Evolutionary conservation across 2,329 filamentous ascomycete genomes (phyloP).

Genomic region (Aspergillus fructus): DNA sequence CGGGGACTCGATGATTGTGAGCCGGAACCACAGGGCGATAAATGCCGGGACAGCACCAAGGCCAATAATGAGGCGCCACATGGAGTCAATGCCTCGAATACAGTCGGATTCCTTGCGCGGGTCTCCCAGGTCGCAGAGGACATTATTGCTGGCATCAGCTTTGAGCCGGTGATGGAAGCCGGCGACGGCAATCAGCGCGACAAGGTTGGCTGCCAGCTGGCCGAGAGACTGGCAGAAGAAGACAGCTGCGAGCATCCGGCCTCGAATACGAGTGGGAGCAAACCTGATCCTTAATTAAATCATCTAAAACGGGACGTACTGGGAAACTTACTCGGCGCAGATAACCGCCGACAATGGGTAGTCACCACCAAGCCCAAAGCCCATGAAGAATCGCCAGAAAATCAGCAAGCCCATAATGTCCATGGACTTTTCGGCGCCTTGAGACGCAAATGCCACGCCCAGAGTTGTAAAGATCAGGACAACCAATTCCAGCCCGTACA

Average conservation of each 20-base stretch:
- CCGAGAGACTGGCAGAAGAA: slow-evolving; percentile 84
- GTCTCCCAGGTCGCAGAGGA: too few species aligned
- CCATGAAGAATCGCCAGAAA: slow-evolving; percentile 44
- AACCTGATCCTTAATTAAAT: slow-evolving; percentile 31
- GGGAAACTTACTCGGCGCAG: slow-evolving; percentile 50
- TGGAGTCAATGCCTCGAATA: slow-evolving; percentile 48
- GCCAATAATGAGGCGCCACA: slow-evolving; percentile 65
- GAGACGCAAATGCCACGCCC: slow-evolving; percentile 41
- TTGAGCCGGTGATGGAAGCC: slow-evolving; percentile 51
- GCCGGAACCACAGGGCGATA: slow-evolving; percentile 63
- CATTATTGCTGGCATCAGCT: too few species aligned
- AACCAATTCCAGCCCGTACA: slow-evolving; percentile 48
- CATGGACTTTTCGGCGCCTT: slow-evolving; percentile 38
- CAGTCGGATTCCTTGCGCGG: not conserved
- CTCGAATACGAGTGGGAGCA: slow-evolving; percentile 48
- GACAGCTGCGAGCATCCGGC: slow-evolving; percentile 79
- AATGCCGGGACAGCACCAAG: slow-evolving; percentile 61
- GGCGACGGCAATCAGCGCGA: slow-evolving; percentile 70
- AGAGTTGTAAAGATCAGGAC: slow-evolving; percentile 45
- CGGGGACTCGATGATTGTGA: slow-evolving; percentile 63
- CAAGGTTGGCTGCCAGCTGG: slow-evolving; percentile 70
- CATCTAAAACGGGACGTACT: too few species aligned
- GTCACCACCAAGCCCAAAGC: slow-evolving; percentile 60
- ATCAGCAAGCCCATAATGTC: slow-evolving; percentile 39
- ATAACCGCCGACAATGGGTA: slow-evolving; percentile 67